A percentile compares a stretch with the other conserved stretches of the same genome.
Evolutionary conservation across 768 basidiomycete genomes (phyloP).

Genomic region (Leucosporidium scottii): DNA sequence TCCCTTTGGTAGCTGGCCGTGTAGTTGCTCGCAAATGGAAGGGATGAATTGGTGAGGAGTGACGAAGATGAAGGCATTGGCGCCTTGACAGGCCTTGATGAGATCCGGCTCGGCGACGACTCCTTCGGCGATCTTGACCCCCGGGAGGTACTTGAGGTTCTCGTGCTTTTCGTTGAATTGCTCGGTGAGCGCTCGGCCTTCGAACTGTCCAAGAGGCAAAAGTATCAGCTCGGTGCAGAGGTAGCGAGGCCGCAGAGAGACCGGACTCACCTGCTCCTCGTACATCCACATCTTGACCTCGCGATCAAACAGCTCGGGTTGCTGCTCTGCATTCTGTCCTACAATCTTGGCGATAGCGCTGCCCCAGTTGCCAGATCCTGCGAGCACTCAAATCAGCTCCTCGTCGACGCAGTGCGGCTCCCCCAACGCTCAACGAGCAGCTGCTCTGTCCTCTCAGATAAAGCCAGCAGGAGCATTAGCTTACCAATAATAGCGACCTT

Average conservation of each 20-base stretch:
- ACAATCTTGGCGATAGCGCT: constrained; percentile 45
- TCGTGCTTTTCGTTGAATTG: constrained; percentile 47
- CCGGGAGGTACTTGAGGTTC: constrained; percentile 46
- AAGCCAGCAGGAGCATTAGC: neutral
- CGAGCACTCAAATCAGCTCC: neutral
- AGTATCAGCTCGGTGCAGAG: constrained; percentile 37
- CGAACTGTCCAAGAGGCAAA: constrained; percentile 2
- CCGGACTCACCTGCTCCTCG: constrained; percentile 44
- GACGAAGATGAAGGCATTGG: constrained; percentile 48
- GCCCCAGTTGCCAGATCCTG: constrained; percentile 1
- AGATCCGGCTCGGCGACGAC: constrained; percentile 46
- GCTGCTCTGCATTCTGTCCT: constrained; percentile 42
- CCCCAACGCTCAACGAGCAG: neutral
- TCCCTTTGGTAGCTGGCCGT: constrained; percentile 42
- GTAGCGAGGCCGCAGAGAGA: neutral
- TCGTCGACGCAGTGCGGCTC: neutral
- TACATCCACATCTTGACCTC: constrained; percentile 48
- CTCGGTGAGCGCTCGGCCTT: constrained; percentile 42
- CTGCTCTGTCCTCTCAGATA: neutral
- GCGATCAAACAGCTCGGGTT: constrained; percentile 43
- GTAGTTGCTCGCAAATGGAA: constrained; percentile 42
- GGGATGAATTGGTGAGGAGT: constrained; percentile 49
- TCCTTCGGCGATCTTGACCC: constrained; percentile 43
- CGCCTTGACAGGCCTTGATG: constrained; percentile 44
- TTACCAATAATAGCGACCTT: constrained; percentile 36